Percentiles rank a stretch among this genome's conserved stretches.
phyloP scores from a whole-genome alignment of 2,329 filamentous ascomycete species.

The Blastomyces percursus region DNA sequence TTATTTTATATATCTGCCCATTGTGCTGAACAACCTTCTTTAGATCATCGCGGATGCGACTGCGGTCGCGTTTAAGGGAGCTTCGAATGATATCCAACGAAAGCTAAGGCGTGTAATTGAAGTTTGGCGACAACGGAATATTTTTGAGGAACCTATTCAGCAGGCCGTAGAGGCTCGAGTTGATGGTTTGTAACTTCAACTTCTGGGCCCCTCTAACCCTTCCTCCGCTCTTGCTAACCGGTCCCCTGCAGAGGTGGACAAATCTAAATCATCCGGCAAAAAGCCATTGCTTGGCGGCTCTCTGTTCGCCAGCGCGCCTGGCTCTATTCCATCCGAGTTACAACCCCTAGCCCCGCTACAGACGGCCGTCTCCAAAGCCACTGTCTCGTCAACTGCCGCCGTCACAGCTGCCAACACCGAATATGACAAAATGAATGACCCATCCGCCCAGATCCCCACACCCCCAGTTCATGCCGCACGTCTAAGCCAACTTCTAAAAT shows the following conservation, averaged over 20 bases:
- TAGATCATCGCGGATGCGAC: conserved; percentile 81
- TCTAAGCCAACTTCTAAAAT: conserved; percentile 80
- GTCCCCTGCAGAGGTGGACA: conserved; percentile 42
- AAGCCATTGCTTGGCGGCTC: conserved; percentile 55
- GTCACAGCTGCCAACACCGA: conserved; percentile 65
- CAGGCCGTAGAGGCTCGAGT: conserved; percentile 68
- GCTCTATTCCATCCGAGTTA: conserved; percentile 62
- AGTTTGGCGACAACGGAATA: conserved; percentile 78
- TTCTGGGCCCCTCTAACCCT: conserved; percentile 6
- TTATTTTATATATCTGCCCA: background rate
- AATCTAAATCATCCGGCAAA: conserved; percentile 40
- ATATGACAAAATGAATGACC: conserved; percentile 71
- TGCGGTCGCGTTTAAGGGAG: conserved; percentile 79
- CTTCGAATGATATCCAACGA: conserved; percentile 71
- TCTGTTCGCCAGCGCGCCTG: conserved; percentile 52
- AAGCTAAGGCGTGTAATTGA: conserved; percentile 85
- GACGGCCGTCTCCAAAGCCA: conserved; percentile 61
- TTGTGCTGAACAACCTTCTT: conserved; percentile 16
- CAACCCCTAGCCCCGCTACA: conserved; percentile 63
- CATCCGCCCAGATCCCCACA: conserved; percentile 57
- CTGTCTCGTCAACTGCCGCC: conserved; percentile 55
- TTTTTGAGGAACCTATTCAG: conserved; percentile 74
- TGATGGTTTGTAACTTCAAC: conserved; percentile 48
- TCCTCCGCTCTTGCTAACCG: background rate
- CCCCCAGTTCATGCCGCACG: conserved; percentile 86